Evolutionary conservation across 352 stramenopile genomes (phyloP), one percentile per base, ranked within the genome.

Genomic region (Phytophthora tentaculata): DNA sequence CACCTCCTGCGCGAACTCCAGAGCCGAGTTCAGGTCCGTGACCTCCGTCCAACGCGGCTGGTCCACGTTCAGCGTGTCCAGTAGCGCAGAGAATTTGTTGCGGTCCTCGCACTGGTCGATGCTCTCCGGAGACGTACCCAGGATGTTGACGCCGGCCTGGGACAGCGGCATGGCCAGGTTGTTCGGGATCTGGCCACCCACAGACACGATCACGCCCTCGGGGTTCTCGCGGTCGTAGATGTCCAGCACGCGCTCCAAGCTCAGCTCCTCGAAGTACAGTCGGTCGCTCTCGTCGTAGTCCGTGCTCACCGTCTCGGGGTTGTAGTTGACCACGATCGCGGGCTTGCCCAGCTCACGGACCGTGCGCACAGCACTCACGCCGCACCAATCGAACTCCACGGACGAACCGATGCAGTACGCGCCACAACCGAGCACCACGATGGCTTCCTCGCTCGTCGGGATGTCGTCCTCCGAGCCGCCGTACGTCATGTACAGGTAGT

Each of bases 401-500:
- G 88, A 98, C 67, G 85, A 97, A 53, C 97, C 97, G 73, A 99
- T 99, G 64, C 97, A 80, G 77, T 99, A 99, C 8, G 94, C 92
- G 69, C 96, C 97, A 70, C 87, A 96, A 69, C 97, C 97, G 45
- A 99, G 84, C 51, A 99, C 95, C 73, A 98, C 91, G 14, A 98
- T 39, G 7, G 7, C 88, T 60, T 94, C 96, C 43, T 96, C 83
- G 75, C 95, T 88, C 24, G 79, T 69, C 43, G 71, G 74, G 17
- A 95, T 74, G 57, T 90, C 83, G 76, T 92, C 64, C 54, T 87
- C 76, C 7, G 67, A 74, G 49, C 94, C 97, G 71, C 98, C 92
- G 79, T 99, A 99, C 8, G 97, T 99, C 84, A 97, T 97, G 82
- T 99, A 99, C 41, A 99, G 73, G 73, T 99, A 99, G 77, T 99